Base-by-base conservation (phyloP, 371 early-diverging fungal species). In the Circinella umbellata region DNA sequence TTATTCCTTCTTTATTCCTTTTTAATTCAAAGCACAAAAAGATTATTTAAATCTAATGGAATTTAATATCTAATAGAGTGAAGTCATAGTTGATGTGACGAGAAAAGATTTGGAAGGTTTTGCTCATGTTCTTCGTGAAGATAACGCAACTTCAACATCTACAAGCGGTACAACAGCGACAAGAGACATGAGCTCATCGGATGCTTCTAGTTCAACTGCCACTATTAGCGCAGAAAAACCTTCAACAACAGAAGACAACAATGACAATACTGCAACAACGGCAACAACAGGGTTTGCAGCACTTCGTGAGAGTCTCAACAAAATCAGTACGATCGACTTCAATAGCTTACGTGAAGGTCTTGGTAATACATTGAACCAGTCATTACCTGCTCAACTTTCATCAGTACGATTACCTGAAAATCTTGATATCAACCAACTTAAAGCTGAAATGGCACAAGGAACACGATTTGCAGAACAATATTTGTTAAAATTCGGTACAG, bases 391-490 rank as follows among this genome's bases (percentile, higher is more conserved):
- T 14, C 65, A 64, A 64, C 57, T 57, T 11, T 8, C 57, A 57
- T 27, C 46, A 1, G 74, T 83, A 6, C 66, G 73, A 66, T 64
- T 84, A 57, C 84, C 84, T 17, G 80, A 81, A 47, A 81, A 81
- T 57, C 78, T 84, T 68, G 75, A 84, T 54, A 64, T 84, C 53
- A 68, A 63, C 42, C 79, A 79, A 49, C 61, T 84, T 5, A 70
- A 71, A 53, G 73, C 78, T 27, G 84, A 78, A 42, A 60, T 82
- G 36, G 66, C 61, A 10, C 79, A 76, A 34, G 80, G 82, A 27
- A 82, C 84, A 17, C 73, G 76, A 6, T 82, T 80, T 68, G 84
- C 84, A 57, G 84, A 84, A 63, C 82, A 82, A 63, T 84, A 84
- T 38, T 65, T 84, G 46, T 77, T 75, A 38, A 73, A 74, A 39